phyloP scores from a whole-genome alignment of 2,329 filamentous ascomycete genomes.

The Lachnellula suecica region DNA sequence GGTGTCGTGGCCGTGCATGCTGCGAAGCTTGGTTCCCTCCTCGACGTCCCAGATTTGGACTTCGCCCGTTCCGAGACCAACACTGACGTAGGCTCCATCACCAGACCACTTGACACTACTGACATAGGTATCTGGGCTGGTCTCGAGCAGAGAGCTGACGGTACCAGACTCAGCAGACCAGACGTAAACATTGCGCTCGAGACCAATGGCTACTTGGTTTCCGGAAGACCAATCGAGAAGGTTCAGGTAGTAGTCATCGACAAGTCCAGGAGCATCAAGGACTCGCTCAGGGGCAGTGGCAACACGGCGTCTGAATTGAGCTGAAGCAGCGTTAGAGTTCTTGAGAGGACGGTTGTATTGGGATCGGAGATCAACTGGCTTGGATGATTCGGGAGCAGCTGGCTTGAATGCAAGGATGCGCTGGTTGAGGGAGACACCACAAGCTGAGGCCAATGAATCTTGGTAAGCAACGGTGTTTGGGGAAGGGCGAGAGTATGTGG shows the following conservation, averaged over 20 bases:
- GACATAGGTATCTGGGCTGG: constrained; percentile 86
- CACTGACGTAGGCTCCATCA: constrained; percentile 93
- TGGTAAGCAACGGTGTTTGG: constrained; percentile 90
- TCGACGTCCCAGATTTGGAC: constrained; percentile 99
- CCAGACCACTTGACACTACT: constrained; percentile 99
- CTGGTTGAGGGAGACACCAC: constrained; percentile 89
- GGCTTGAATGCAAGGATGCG: constrained; percentile 99
- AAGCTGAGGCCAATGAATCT: constrained; percentile 85
- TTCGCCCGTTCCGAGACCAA: constrained; percentile 91
- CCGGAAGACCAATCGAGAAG: constrained; percentile 96
- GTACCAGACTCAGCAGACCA: constrained; percentile 95
- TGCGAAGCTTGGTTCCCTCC: constrained; percentile 91
- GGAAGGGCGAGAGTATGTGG: constrained; percentile 73
- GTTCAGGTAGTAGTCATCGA: constrained; percentile 99
- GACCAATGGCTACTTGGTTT: constrained; percentile 96
- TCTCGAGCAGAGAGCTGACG: constrained; percentile 87
- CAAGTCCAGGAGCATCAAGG: constrained; percentile 89
- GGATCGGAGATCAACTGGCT: constrained; percentile 93
- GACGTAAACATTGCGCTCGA: constrained; percentile 96
- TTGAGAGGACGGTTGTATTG: constrained; percentile 98
- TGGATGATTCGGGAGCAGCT: constrained; percentile 94
- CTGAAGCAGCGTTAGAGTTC: constrained; percentile 68
- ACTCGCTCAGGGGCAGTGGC: constrained; percentile 95
- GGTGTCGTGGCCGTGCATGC: constrained; percentile 97
- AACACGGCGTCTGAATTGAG: constrained; percentile 88